Conservation (phyloP, 176 grass and related monocot genomes). For the Cocos nucifera region DNA sequence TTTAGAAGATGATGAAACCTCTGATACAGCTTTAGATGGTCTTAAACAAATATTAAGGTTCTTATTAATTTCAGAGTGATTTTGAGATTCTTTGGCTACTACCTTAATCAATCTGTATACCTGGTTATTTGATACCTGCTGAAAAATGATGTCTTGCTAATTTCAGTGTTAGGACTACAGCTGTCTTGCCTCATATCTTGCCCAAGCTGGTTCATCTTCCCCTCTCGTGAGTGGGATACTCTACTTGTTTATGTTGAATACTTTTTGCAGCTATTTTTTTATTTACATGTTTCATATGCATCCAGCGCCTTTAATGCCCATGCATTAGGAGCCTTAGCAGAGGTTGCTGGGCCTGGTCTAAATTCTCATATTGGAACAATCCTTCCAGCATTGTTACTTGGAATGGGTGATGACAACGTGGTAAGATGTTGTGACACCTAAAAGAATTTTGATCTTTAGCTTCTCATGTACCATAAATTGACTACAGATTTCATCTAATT, state of each 20-base stretch:
- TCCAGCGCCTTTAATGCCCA: constrained; percentile 93
- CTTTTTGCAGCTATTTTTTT: constrained; percentile 1
- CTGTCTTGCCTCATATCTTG: constrained; percentile 95
- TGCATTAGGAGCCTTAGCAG: constrained; percentile 91
- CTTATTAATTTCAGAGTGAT: background rate
- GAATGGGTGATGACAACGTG: constrained; percentile 60
- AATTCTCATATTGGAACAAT: constrained; percentile 86
- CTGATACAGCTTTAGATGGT: constrained; percentile 95
- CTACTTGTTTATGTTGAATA: constrained; percentile 16
- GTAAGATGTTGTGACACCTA: constrained; percentile 25
- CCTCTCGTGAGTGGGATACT: constrained; percentile 57
- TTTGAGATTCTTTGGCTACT: background rate
- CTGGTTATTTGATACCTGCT: background rate
- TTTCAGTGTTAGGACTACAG: constrained; percentile 79
- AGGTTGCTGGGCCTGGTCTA: constrained; percentile 88
- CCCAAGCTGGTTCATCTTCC: constrained; percentile 91
- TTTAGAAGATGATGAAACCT: constrained; percentile 85
- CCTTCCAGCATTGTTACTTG: constrained; percentile 73
- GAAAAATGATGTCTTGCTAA: constrained; percentile 20
- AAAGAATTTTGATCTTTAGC: background rate
- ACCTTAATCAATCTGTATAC: no score
- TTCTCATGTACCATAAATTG: no score
- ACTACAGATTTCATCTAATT: no score
- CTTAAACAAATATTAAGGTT: constrained; percentile 99
- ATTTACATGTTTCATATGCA: constrained; percentile 18